Conservation (phyloP, 352 stramenopile species). For the Phytophthora litchii region DNA sequence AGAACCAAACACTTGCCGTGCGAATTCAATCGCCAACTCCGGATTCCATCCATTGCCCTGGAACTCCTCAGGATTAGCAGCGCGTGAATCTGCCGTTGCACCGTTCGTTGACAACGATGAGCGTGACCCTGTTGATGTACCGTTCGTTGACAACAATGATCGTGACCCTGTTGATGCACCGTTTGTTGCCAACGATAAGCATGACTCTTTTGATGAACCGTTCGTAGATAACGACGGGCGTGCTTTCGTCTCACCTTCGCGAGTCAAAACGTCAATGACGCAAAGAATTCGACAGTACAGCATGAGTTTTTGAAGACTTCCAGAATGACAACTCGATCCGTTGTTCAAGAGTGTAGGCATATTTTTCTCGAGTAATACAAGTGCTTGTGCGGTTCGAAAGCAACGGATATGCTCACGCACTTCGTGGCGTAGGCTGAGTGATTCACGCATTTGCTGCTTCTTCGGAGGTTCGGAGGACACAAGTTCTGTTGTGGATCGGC, state of each 20-base stretch:
- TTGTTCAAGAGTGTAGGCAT: conserved; percentile 13
- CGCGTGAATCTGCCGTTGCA: neutral
- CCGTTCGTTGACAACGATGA: conserved; percentile 15
- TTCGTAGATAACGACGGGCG: conserved; percentile 5
- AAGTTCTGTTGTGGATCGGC: conserved; percentile 4
- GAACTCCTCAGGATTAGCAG: neutral
- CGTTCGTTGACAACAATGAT: conserved; percentile 11
- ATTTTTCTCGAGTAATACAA: conserved; percentile 32
- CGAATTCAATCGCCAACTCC: conserved; percentile 42
- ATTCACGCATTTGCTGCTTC: conserved; percentile 20
- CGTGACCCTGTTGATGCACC: neutral
- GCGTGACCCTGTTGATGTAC: neutral
- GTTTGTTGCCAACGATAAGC: conserved; percentile 5
- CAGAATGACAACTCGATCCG: neutral
- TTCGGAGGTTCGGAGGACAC: conserved; percentile 3
- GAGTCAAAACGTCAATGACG: conserved; percentile 46
- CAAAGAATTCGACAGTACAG: conserved; percentile 49
- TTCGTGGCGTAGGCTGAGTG: conserved; percentile 38
- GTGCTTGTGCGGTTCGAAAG: conserved; percentile 38
- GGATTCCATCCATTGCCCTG: conserved; percentile 34
- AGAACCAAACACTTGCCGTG: conserved; percentile 35
- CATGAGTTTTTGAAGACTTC: conserved; percentile 25
- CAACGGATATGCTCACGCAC: conserved; percentile 43
- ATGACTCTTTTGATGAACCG: neutral
- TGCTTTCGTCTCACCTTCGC: conserved; percentile 16